Evolutionary conservation across 139 green algal genomes (phyloP).

Genomic region (Tetraselmis chui): DNA sequence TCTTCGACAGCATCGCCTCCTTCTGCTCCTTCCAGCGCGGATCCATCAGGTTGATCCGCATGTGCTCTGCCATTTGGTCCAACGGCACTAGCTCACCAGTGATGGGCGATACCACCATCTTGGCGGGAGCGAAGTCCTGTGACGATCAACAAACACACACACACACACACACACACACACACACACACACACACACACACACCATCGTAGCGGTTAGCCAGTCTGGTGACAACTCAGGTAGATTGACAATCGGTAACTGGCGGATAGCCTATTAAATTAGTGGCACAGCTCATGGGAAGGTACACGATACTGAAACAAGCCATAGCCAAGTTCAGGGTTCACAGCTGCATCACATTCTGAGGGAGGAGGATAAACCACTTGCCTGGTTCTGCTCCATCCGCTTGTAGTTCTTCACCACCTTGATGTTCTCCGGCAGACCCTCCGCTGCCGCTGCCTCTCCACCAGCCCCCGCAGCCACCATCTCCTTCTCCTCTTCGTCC

Average conservation of each 20-base stretch:
- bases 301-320: no score
- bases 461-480: constrained; percentile 20
- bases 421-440: constrained; percentile 32
- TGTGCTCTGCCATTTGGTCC: constrained; percentile 83
- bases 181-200: no score
- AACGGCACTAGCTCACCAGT: constrained; percentile 79
- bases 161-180: no score
- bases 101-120: constrained; percentile 91
- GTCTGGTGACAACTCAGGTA: no score
- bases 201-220: no score
- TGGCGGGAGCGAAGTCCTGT: constrained; percentile 48
- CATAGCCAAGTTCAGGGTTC: no score
- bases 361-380: not conserved
- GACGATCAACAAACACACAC: no score
- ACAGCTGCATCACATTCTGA: no score
- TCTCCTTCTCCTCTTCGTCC: constrained; percentile 34
- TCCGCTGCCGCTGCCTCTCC: not conserved
- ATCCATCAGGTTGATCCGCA: constrained; percentile 83
- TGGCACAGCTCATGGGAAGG: no score
- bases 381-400: constrained; percentile 23
- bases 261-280: no score
- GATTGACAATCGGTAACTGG: no score
- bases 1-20: constrained; percentile 88
- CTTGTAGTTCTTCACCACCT: constrained; percentile 90
- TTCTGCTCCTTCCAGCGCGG: constrained; percentile 89